phyloP scores from a whole-genome alignment of 495 filamentous ascomycete species.

The Penicillium subrubescens region DNA sequence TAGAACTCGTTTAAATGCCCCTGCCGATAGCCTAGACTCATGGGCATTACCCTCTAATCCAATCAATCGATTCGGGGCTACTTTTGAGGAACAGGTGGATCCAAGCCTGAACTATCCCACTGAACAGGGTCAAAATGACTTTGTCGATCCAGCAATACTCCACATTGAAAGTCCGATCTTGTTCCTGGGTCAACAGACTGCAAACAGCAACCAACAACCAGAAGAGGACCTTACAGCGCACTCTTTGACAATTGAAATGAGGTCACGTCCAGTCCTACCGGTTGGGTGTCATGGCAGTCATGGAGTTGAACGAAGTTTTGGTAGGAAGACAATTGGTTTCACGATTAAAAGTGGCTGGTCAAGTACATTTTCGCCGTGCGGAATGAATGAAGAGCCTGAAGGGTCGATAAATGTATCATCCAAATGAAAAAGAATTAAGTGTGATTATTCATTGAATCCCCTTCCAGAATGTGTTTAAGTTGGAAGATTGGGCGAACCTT shows the following conservation, averaged over 20 bases:
- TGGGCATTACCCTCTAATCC: neutral
- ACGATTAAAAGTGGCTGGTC: conserved; percentile 22
- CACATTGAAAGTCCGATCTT: neutral
- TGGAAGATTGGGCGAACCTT: too few species aligned
- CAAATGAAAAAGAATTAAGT: neutral
- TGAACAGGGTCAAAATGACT: neutral
- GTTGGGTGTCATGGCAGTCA: neutral
- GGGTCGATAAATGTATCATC: neutral
- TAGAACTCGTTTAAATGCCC: neutral
- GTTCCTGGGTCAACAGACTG: neutral
- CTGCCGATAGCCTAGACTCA: neutral
- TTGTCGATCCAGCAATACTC: conserved; percentile 8
- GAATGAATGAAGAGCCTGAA: neutral
- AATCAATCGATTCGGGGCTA: neutral
- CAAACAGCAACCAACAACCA: neutral
- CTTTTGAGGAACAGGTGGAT: neutral
- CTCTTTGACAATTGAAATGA: neutral
- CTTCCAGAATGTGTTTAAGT: too few species aligned
- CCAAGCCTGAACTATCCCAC: neutral
- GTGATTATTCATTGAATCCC: too few species aligned
- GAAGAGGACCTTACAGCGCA: neutral
- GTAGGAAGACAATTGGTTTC: conserved; percentile 2
- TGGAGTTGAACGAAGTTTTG: neutral
- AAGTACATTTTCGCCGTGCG: conserved; percentile 17
- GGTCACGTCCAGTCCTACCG: neutral